A percentile compares a stretch with the other conserved stretches of the same genome.
These are phyloP conservation scores for Pichia norvegensis DNA, from an alignment of 1,139 yeast species.

Conservation along the genomic window DNA sequence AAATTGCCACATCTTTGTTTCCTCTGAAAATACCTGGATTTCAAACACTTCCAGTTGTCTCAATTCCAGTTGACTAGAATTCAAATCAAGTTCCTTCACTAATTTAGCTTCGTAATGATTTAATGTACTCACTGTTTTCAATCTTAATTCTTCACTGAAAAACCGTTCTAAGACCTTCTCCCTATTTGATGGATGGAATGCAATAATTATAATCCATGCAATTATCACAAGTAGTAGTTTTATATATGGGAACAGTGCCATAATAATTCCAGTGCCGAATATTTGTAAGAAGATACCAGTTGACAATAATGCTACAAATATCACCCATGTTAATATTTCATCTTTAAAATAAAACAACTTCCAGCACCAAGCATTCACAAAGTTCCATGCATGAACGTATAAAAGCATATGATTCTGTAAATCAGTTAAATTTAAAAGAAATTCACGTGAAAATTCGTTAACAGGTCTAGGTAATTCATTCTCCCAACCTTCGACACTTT, in stretches of 20 bases:
- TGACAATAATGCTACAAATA: conserved; percentile 33
- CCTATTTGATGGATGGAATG: conserved; percentile 50
- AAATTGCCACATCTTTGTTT: conserved; percentile 49
- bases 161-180: conserved; percentile 38
- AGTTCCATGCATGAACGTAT: conserved; percentile 60
- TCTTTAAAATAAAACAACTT: conserved; percentile 61
- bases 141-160: conserved; percentile 55
- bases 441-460: conserved; percentile 73
- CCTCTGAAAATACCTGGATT: conserved; percentile 48
- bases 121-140: conserved; percentile 38
- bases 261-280: conserved; percentile 18
- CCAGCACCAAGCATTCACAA: conserved; percentile 38
- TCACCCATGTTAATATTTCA: conserved; percentile 52
- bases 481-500: conserved; percentile 30
- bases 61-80: conserved; percentile 27
- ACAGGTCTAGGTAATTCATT: conserved; percentile 61
- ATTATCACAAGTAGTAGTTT: conserved; percentile 33
- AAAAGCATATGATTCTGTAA: conserved; percentile 76
- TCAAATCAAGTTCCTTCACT: conserved; percentile 31
- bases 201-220: conserved; percentile 46
- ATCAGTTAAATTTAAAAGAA: conserved; percentile 71
- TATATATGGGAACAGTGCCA: conserved; percentile 33
- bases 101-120: conserved; percentile 39
- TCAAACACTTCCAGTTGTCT: conserved; percentile 62
- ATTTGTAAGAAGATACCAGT: conserved; percentile 27